Evolutionary conservation across 2,329 filamentous ascomycete species (phyloP), one percentile per base, ranked within the genome.

Genomic region (Epichloe brachyelytri): DNA sequence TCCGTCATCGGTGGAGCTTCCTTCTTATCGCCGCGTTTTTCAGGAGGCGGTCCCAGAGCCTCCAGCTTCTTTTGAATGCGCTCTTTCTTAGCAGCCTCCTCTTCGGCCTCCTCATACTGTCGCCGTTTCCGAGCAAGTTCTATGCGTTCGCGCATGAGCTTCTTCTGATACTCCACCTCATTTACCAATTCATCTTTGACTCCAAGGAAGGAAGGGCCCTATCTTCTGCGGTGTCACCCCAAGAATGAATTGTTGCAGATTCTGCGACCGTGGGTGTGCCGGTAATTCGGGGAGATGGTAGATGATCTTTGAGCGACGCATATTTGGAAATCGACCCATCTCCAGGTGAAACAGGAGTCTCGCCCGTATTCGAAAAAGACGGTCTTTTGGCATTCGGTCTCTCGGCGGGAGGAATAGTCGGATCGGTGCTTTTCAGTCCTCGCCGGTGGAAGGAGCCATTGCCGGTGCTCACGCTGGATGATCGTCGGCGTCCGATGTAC

Each of bases 381-480:
- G 68, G 68, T 54, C 76, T 68, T 19, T 75, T 70, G 15, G 67
- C 65, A 50, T 67, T 68, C 12, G 72, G 57, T 22, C 72, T 55
- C 6, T 79, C 75, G 2, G 66, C 60, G 2, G 68, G 63, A 0
- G 67, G 67, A 48, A 72, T 63, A 8, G 64, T 26, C 17, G 66
- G 63, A 40, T 78, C 75, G 22, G 64, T 65, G 6, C 65, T 65
- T 56, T 73, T 76, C 38, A 65, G 65, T 37, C 71, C 57, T 37
- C 85, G 80, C 58, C 84, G 78, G 58, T 77, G 76, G 56, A 82
- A 79, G 38, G 79, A 76, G 54, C 85, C 84, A 64, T 88, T 95
- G 53, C 86, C 86, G 51, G 88, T 89, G 64, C 90, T 96, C 40
- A 95, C 85, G 61, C 89, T 94, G 2, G 91, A 97, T 15, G 91